Evolutionary conservation across 306 rosid species (phyloP).

Genomic region (Prunus fruticosa): DNA sequence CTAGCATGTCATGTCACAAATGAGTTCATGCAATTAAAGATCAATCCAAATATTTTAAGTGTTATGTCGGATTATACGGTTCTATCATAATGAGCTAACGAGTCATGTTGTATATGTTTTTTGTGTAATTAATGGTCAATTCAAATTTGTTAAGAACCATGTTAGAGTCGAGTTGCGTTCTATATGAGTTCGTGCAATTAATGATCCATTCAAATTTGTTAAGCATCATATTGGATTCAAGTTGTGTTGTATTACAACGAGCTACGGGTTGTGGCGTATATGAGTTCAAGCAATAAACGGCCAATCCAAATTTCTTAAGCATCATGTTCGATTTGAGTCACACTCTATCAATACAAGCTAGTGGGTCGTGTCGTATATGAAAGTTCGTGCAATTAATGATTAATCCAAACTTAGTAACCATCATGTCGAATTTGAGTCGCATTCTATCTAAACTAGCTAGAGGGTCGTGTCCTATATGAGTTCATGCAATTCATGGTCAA

Average conservation of each 20-base stretch:
- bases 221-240: background rate
- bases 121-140: too few species aligned
- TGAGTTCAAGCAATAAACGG: background rate
- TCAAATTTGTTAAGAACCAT: too few species aligned
- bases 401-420: background rate
- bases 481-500: too few species aligned
- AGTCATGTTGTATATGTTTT: background rate
- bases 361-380: background rate
- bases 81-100: background rate
- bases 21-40: too few species aligned
- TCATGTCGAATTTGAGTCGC: background rate
- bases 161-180: too few species aligned
- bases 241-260: rapidly evolving
- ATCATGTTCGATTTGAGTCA: background rate
- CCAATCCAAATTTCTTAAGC: background rate
- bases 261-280: background rate
- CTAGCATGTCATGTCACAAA: too few species aligned
- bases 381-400: background rate
- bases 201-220: background rate
- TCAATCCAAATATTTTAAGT: background rate
- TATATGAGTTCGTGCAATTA: background rate
- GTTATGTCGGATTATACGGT: background rate
- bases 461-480: rapidly evolving
- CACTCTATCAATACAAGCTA: background rate
- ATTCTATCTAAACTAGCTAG: background rate